Base-by-base conservation (phyloP, 495 filamentous ascomycete species). In the Podospora sp. region DNA sequence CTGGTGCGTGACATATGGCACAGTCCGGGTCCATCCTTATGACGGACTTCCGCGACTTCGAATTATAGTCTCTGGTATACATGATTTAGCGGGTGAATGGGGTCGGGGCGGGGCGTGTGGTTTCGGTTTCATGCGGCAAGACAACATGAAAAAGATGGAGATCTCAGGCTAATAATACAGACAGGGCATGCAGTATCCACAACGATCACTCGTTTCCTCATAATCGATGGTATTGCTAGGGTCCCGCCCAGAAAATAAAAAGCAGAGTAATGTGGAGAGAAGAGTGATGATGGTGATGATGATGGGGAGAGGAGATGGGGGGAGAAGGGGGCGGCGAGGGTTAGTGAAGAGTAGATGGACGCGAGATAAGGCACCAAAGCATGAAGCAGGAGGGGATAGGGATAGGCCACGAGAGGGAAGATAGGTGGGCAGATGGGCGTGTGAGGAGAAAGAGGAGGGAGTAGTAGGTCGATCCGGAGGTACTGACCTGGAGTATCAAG, bases 21-120 rank as follows among this genome's bases (percentile, higher is more conserved):
- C 89, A 91, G 78, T 90, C 88, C 49, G 89, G 89, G 66, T 89
- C 87, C 85, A 88, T 86, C 75, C 76, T 84, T 76, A 84, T 78
- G 75, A 82, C 70, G 68, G 81, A 76, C 79, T 83, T 83, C 68
- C 79, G 76, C 65, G 71, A 69, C 69, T 80, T 82, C 51, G 68
- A 65, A 55, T 77, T 73, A 59, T 72, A 68, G 60, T 83, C 78
- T 77, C 78, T 82, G 75, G 77, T 70, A 79, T 81, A 82, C 82
- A 84, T 84, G 73, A 62, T 76, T 84, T 81, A 83, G 81, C 73
- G 74, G 72, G 72, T 73, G 56, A 72, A 69, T 73, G 70, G 72
- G 60, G 53, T 40, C 33, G 68, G 62, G 77, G 71, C 69, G 63
- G 71, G 65, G 68, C 68, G 69, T 68, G 70, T 59, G 64, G 72